Evolutionary conservation across 2,329 filamentous ascomycete genomes (phyloP).

Genomic region (Pseudogymnoascus sp.): DNA sequence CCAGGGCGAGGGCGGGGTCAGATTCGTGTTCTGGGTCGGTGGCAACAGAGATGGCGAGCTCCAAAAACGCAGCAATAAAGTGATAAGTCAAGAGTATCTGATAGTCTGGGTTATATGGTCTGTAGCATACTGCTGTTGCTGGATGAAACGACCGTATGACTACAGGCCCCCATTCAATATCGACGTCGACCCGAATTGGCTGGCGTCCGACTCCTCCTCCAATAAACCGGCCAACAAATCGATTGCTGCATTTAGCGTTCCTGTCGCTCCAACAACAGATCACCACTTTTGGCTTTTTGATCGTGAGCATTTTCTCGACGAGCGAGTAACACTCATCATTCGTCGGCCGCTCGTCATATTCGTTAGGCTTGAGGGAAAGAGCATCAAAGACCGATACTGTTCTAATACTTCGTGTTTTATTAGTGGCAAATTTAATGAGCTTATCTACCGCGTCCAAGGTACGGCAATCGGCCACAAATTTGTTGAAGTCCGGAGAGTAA

Average conservation of each 20-base stretch:
- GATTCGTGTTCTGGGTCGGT: too few relatives aligned
- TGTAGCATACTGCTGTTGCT: neutral
- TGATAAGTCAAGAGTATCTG: neutral
- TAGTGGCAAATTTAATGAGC: neutral
- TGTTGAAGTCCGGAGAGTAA: neutral
- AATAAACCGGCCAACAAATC: neutral
- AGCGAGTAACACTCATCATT: neutral
- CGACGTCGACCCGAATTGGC: neutral
- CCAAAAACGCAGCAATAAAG: neutral
- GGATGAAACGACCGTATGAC: neutral
- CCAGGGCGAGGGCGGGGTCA: too few relatives aligned
- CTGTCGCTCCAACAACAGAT: neutral
- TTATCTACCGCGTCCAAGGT: neutral
- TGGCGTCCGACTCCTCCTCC: neutral
- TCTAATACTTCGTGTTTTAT: neutral
- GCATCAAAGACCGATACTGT: neutral
- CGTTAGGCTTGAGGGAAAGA: neutral
- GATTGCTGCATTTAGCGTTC: neutral
- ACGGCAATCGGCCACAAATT: neutral
- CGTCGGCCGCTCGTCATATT: neutral
- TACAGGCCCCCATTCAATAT: neutral
- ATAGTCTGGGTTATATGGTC: neutral
- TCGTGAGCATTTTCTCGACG: neutral
- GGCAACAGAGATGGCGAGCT: too few relatives aligned
- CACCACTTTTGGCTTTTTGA: neutral